These are phyloP conservation scores for Cladophialophora yegresii DNA, from an alignment of 2,329 filamentous ascomycete genomes.

Conservation along the genomic window DNA sequence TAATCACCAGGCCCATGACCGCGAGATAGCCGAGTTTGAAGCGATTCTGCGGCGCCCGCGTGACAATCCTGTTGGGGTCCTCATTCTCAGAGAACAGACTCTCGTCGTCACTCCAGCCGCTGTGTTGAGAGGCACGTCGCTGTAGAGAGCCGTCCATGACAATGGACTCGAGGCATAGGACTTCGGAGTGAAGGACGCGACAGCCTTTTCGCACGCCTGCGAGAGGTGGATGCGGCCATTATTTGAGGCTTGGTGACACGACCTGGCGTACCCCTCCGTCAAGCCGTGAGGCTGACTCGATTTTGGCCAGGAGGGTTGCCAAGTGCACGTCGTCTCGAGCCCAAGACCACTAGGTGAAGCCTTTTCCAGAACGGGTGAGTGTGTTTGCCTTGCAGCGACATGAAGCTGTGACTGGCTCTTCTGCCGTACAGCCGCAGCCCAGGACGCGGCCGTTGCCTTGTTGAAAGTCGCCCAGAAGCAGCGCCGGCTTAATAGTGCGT, in stretches of 20 bases:
- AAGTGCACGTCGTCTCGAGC: neutral
- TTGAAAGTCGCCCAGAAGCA: neutral
- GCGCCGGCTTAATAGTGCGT: no score
- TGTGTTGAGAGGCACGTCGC: slow-evolving; percentile 1
- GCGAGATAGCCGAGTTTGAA: slow-evolving; percentile 6
- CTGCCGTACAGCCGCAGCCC: neutral
- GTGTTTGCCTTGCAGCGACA: neutral
- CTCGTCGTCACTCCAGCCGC: neutral
- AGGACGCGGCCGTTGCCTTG: neutral
- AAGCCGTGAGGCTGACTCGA: slow-evolving; percentile 4
- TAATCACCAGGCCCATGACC: slow-evolving; percentile 2
- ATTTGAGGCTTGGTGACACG: slow-evolving; percentile 1
- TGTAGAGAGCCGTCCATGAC: neutral
- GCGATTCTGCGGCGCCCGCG: neutral
- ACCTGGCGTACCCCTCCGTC: neutral
- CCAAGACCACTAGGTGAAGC: neutral
- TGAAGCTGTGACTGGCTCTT: neutral
- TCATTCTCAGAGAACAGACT: slow-evolving; percentile 4
- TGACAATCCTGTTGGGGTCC: slow-evolving; percentile 1
- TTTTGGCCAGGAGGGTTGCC: neutral
- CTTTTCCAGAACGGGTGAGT: neutral
- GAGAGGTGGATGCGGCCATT: slow-evolving; percentile 1
- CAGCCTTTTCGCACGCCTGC: neutral
- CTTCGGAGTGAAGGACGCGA: neutral
- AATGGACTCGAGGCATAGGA: neutral